A percentile compares a stretch with the other conserved stretches of the same genome.
phyloP scores from a whole-genome alignment of 1,139 yeast species.

The Yamadazyma songkhlaensis region DNA sequence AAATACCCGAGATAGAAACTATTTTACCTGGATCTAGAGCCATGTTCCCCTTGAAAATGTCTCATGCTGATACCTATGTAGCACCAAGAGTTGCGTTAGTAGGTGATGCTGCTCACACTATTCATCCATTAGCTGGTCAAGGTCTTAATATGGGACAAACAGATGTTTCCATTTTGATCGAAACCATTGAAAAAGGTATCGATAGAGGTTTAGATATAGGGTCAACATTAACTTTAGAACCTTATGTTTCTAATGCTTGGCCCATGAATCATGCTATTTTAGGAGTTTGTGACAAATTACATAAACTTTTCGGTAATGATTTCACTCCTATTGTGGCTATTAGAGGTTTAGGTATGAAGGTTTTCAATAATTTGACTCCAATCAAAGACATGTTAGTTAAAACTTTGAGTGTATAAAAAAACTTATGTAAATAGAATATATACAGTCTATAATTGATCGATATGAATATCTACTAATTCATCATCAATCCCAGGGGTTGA shows the following conservation, averaged over 20 bases:
- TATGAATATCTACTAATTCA: conserved; percentile 39
- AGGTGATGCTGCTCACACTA: conserved; percentile 98
- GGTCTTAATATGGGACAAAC: conserved; percentile 98
- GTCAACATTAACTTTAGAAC: conserved; percentile 74
- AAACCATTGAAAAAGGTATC: conserved; percentile 67
- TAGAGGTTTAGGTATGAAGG: conserved; percentile 72
- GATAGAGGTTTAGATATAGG: conserved; percentile 89
- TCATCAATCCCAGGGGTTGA: conserved; percentile 48
- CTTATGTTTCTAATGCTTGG: conserved; percentile 79
- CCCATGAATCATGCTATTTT: conserved; percentile 75
- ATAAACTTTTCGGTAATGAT: conserved; percentile 80
- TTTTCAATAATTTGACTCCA: conserved; percentile 60
- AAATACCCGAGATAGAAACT: conserved; percentile 14
- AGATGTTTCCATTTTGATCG: conserved; percentile 73
- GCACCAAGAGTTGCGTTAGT: conserved; percentile 83
- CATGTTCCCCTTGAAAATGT: conserved; percentile 80
- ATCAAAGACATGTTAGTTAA: conserved; percentile 53
- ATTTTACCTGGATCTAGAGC: conserved; percentile 72
- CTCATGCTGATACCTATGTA: conserved; percentile 88
- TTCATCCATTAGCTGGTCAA: conserved; percentile 97
- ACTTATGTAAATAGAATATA: background rate
- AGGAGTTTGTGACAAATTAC: conserved; percentile 90
- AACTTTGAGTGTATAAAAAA: conserved; percentile 10
- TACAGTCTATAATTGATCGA: background rate
- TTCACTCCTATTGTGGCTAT: conserved; percentile 69